phyloP scores from a whole-genome alignment of 768 basidiomycete species.

The Candolleomyces aberdarensis region DNA sequence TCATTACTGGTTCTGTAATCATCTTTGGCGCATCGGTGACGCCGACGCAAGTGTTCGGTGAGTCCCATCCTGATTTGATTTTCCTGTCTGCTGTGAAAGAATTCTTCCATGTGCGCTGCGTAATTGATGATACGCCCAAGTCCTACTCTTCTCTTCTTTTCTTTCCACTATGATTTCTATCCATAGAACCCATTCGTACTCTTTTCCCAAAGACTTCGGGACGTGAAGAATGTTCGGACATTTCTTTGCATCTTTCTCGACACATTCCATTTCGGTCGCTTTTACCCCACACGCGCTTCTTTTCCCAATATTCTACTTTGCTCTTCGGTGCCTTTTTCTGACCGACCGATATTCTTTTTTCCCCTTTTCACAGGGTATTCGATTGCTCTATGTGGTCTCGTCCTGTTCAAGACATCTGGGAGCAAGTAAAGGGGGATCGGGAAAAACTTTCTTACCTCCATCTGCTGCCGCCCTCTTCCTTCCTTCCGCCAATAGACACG shows the following conservation, averaged over 20 bases:
- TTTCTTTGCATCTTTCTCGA: background rate
- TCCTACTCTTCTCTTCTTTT: background rate
- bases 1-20: slow-evolving; percentile 87
- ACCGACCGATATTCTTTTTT: background rate
- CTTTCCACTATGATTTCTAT: too few species aligned
- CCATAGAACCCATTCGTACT: too few species aligned
- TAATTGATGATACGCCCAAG: background rate
- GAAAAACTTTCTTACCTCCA: background rate
- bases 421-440: slow-evolving; percentile 40
- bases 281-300: too few species aligned
- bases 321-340: background rate
- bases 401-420: slow-evolving; percentile 80
- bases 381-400: slow-evolving; percentile 79
- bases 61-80: slow-evolving; percentile 15
- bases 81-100: background rate
- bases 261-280: too few species aligned
- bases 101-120: background rate
- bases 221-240: background rate
- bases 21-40: slow-evolving; percentile 81
- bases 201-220: background rate
- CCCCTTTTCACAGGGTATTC: slow-evolving; percentile 61
- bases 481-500: background rate
- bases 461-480: background rate
- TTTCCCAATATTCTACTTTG: background rate
- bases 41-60: slow-evolving; percentile 80